Base-by-base conservation (phyloP, 2,329 filamentous ascomycete genomes). In the Aspergillus ochraceoroseus region DNA sequence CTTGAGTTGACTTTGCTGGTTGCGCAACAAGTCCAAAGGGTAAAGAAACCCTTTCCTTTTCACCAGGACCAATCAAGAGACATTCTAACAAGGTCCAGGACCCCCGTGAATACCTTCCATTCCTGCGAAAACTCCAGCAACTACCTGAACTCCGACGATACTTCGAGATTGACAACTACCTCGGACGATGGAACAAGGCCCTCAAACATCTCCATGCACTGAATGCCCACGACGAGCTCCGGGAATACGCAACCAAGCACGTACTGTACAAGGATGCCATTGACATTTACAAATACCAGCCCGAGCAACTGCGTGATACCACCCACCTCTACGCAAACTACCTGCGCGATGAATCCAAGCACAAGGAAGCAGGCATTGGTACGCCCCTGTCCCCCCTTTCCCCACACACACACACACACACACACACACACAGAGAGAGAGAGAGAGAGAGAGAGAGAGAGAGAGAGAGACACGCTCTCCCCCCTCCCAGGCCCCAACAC, bases 41-140 rank as follows among this genome's bases (percentile, higher is more conserved):
- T 73, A 61, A n/a, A n/a, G n/a, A n/a, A 45, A 54, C 25, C 14
- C 22, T 36, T 13, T 11, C 17, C 35, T 31, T 5, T 2, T 19
- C 5, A 3, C 5, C 17, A 18, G 32, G 8, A 5, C 32, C 9
- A 1, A 8, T 12, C 5, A 19, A 4, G 4, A 18, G 18, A 9
- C 4, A 20, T 33, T 25, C 52, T 59, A 41, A 55, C 14, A n/a
- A n/a, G 32, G 13, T 15, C 8, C 25, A 74, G 59, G 92, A 98
- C 55, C 92, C 92, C 1, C 75, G 88, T 52, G 92, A 98, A 63
- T 98, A 98, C 54, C 77, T 96, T 5, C 92, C 92, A 3, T 96
- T 96, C 59, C 79, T 98, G 35, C 89, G 95, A 58, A 82, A 82
- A 23, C 75, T 98, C 2, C 87, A 95, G 60, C 75, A 82, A 46